Evolutionary conservation across 805 yeast genomes (phyloP).

Genomic region (Candida peoriensis): DNA sequence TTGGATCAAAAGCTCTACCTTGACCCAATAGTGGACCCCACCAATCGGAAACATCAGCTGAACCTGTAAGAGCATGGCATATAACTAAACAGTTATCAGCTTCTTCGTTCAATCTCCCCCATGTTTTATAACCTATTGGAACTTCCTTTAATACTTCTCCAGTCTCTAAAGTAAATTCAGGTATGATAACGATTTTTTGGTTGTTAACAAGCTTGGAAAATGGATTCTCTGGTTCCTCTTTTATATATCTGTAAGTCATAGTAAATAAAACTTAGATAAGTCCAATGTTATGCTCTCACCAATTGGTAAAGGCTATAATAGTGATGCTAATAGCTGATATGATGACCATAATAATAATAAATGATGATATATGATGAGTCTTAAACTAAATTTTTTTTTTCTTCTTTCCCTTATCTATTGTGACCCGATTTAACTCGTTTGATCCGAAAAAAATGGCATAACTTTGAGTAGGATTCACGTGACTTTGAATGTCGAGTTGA

Average conservation of each 20-base stretch:
- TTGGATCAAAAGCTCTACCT: slow-evolving; percentile 85
- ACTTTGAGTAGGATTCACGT: too few relatives aligned
- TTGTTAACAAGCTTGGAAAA: slow-evolving; percentile 64
- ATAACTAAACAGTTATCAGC: slow-evolving; percentile 81
- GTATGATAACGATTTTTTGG: slow-evolving; percentile 76
- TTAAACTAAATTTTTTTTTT: too few relatives aligned
- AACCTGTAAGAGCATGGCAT: slow-evolving; percentile 94
- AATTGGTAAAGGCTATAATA: too few relatives aligned
- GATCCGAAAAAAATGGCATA: too few relatives aligned
- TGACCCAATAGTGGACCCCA: slow-evolving; percentile 96
- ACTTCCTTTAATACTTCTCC: slow-evolving; percentile 69
- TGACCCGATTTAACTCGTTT: too few relatives aligned
- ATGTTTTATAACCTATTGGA: slow-evolving; percentile 93
- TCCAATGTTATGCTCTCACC: too few relatives aligned
- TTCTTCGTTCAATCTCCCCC: slow-evolving; percentile 77
- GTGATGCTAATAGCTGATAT: too few relatives aligned
- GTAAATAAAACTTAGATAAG: too few relatives aligned
- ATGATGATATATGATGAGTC: too few relatives aligned
- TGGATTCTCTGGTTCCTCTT: slow-evolving; percentile 53
- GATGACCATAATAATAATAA: too few relatives aligned
- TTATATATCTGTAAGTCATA: slow-evolving; percentile 8
- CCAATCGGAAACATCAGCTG: slow-evolving; percentile 95
- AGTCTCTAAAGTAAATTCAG: slow-evolving; percentile 70
- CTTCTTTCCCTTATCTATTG: too few relatives aligned
- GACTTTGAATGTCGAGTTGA: too few relatives aligned